These are phyloP conservation scores for Argentina anserina DNA, from an alignment of 306 rosid species.

Conservation along the genomic window DNA sequence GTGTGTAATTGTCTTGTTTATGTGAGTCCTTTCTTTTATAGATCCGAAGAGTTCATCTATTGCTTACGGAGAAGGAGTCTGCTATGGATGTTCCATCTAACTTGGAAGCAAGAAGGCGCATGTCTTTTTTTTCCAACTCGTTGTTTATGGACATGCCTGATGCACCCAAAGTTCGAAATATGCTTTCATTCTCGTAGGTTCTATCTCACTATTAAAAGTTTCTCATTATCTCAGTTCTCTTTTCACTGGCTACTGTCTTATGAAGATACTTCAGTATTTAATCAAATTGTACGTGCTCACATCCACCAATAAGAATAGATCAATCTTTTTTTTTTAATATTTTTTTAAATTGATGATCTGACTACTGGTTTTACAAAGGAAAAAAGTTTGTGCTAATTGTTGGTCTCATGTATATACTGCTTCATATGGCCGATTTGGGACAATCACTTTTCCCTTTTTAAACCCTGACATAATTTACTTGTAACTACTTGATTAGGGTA, in stretches of 20 bases:
- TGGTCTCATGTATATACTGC: not conserved
- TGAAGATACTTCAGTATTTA: constrained; percentile 10
- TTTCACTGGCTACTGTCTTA: not conserved
- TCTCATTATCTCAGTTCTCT: constrained; percentile 4
- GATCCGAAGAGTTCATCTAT: constrained; percentile 79
- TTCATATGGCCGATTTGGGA: not conserved
- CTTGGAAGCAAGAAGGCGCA: constrained; percentile 94
- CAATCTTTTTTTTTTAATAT: not conserved
- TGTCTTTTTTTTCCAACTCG: constrained; percentile 90
- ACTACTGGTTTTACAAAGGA: not conserved
- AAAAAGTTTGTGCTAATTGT: not conserved
- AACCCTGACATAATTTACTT: not conserved
- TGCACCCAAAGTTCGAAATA: constrained; percentile 91
- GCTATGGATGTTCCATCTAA: constrained; percentile 98
- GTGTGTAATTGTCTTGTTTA: not conserved
- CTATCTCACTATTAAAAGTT: constrained; percentile 4
- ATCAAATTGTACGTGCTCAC: not conserved
- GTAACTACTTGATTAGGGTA: constrained; percentile 50
- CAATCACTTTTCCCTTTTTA: not conserved
- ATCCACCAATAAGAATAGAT: not conserved
- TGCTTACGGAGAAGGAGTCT: constrained; percentile 94
- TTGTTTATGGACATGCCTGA: constrained; percentile 95
- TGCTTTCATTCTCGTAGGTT: constrained; percentile 97
- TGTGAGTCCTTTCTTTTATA: constrained; percentile 35
- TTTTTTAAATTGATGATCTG: not conserved